Base-by-base conservation (phyloP, 179 eudicot genomes). In the Nepenthes alata region DNA sequence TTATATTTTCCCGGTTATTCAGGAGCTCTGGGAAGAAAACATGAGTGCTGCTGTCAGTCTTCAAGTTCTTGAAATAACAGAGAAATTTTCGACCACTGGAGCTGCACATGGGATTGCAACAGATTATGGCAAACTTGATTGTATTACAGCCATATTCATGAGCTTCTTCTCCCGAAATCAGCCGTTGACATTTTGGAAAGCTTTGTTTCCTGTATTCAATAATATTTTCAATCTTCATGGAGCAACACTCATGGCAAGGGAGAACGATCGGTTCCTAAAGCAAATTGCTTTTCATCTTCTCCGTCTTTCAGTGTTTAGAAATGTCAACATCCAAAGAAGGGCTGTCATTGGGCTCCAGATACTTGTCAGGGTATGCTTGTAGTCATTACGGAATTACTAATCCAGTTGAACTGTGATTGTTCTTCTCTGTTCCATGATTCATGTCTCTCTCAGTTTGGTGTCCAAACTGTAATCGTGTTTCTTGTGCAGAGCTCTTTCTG, bases 21-120 rank as follows among this genome's bases (percentile, higher is more conserved):
- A 94, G 99, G 99, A 94, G 74, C 97, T 94, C 67, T 94, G 99
- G 99, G 99, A 94, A 80, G 99, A 94, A 66, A 94, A 87, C 77
- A 80, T 94, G 74, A 85, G 97, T 76, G 88, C 97, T 75, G 80
- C 96, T 73, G 91, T 87, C 71, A 94, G 95, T 75, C 95, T 94
- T 69, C 95, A 90, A 76, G 95, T 87, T 59, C 67, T 94, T 57
- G 94, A 94, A 77, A 80, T 94, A 51, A 79, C 87, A 47, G 94
- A 94, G 59, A 87, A 87, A 60, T 94, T 94, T 61, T 94, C 99
- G 12, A 74, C 79, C 16, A 75, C 89, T 59, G 97, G 86, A 52
- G 95, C 97, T 41, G 70, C 81, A 59, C 88, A 74, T 61, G 79
- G 82, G 55, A 90, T 94, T 64, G 91, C 95, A 37, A 90, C 99